These are phyloP conservation scores for Neurospora sp. DNA, from an alignment of 495 filamentous ascomycete genomes.

Conservation along the genomic window DNA sequence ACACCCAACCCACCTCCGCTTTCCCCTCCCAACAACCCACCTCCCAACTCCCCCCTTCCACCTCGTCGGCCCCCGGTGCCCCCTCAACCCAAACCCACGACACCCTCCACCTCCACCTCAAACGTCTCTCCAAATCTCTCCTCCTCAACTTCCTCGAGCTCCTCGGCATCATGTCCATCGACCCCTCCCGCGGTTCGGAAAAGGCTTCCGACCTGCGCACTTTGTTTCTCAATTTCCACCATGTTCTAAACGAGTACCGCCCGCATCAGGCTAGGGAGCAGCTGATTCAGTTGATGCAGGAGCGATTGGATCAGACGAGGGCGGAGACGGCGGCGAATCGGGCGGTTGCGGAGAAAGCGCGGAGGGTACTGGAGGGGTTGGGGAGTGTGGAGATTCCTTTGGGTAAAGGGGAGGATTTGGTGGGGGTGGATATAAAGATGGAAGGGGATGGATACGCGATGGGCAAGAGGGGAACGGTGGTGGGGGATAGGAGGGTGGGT, in stretches of 20 bases:
- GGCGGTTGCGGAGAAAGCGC: slow-evolving; percentile 60
- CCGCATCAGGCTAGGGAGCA: slow-evolving; percentile 92
- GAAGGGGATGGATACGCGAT: neutral
- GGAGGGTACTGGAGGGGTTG: slow-evolving; percentile 55
- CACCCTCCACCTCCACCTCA: slow-evolving; percentile 47
- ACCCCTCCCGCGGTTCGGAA: slow-evolving; percentile 47
- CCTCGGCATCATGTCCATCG: slow-evolving; percentile 53
- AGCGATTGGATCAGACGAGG: slow-evolving; percentile 61
- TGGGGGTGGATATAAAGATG: neutral
- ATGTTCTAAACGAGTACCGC: slow-evolving; percentile 85
- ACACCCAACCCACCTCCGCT: neutral
- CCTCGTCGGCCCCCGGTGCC: neutral
- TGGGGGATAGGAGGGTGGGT: neutral
- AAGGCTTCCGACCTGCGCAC: slow-evolving; percentile 69
- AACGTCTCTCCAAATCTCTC: slow-evolving; percentile 67
- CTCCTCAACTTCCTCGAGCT: slow-evolving; percentile 81
- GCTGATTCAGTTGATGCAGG: slow-evolving; percentile 85
- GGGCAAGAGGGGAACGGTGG: neutral
- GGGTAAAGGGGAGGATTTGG: too few relatives aligned
- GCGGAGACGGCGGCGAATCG: slow-evolving; percentile 72
- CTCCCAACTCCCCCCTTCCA: neutral
- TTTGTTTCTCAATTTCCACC: slow-evolving; percentile 79
- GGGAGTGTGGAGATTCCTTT: slow-evolving; percentile 31
- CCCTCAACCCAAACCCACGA: neutral
- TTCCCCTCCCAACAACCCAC: neutral